A percentile compares a stretch with the other conserved stretches of the same genome.
Evolutionary conservation across 2,329 filamentous ascomycete species (phyloP).

Genomic region (Sarocladium oryzae): DNA sequence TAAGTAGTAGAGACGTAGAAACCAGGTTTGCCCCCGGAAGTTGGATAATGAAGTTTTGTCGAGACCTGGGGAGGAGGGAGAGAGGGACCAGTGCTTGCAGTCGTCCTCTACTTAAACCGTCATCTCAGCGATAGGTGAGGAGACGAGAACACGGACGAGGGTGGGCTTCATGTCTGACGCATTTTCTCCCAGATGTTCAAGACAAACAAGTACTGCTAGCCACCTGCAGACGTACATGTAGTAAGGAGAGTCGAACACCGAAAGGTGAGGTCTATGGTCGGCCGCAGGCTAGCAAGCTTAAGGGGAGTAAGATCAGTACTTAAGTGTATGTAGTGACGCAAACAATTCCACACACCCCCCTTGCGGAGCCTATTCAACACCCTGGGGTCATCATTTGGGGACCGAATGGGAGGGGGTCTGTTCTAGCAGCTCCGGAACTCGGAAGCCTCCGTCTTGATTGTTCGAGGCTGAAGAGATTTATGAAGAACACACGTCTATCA

Average conservation of each 20-base stretch:
- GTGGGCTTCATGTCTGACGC: neutral
- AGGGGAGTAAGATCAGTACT: neutral
- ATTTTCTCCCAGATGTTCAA: neutral
- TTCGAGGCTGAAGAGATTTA: conserved; percentile 5
- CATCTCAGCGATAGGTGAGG: no score
- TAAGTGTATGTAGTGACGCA: conserved; percentile 1
- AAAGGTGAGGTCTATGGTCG: neutral
- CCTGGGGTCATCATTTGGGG: neutral
- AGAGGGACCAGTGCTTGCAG: no score
- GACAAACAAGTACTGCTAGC: neutral
- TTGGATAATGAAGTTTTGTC: no score
- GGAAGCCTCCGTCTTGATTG: neutral
- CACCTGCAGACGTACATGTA: neutral
- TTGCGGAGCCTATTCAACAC: neutral
- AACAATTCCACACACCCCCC: neutral
- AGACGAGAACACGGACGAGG: no score
- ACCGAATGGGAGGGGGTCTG: neutral
- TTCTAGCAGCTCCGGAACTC: neutral
- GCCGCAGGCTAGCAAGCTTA: neutral
- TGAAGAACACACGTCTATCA: neutral
- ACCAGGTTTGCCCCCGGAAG: no score
- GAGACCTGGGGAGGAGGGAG: no score
- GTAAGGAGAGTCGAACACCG: neutral
- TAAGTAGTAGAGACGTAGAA: no score
- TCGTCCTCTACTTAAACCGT: no score